Evolutionary conservation across 2,329 filamentous ascomycete species (phyloP), one percentile per base, ranked within the genome.

Genomic region (Cercospora sesami): DNA sequence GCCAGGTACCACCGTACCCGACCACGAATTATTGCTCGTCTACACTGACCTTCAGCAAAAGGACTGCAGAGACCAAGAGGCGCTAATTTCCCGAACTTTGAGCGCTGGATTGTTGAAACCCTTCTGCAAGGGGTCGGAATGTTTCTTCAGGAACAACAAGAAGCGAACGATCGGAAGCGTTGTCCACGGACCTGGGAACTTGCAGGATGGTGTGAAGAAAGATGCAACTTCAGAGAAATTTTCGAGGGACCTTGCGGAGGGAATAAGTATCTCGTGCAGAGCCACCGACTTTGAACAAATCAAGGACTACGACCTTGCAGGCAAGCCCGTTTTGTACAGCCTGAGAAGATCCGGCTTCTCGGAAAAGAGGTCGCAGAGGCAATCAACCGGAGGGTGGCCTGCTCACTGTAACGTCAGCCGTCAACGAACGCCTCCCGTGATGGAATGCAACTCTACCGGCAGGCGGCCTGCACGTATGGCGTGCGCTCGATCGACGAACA

Each of bases 371-470:
- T 69, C 64, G 69, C 64, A 68, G 68, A 57, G 59, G 55, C 26
- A 30, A 51, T 42, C 63, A 53, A 45, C 21, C 36, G 53, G 69
- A 68, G 61, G 68, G 70, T 68, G 68, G 68, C 51, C 70, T 53
- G 61, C 66, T 64, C 68, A 68, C 63, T 72, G 70, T 64, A 72
- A 72, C 70, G 66, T 72, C 64, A 72, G 70, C 64, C 68, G 36
- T 67, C 61, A 66, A 68, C 53, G 70, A 75, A 74, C 73, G 72
- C 74, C 73, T 75, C 73, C 45, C 63, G 64, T 53, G 59, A 63
- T 73, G 75, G 75, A 76, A 75, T 76, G 75, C 73, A 73, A 73
- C 72, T 64, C 42, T 60, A 67, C 64, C 71, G 68, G 69, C 67
- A 68, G 36, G 64, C 63, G 58, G 18, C 42, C 62, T 39, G 48